Evolutionary conservation across 192 early-diverging fungal genomes (phyloP).

Genomic region (Gonapodya sp.): DNA sequence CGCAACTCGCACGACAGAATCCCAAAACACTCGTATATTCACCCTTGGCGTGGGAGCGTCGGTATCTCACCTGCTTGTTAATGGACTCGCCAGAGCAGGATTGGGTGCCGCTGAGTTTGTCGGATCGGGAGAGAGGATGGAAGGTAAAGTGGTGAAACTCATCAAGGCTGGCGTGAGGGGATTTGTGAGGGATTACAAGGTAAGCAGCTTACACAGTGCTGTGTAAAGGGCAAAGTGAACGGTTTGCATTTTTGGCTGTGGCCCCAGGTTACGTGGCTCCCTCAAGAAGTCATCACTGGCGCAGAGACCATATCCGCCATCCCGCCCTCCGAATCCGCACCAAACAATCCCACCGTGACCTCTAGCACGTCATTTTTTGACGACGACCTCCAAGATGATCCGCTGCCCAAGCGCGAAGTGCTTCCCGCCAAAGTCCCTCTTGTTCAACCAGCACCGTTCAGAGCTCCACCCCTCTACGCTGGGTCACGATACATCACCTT

Average conservation of each 20-base stretch:
- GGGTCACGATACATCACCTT: conserved; percentile 27
- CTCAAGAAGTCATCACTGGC: conserved; percentile 1
- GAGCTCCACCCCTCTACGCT: conserved; percentile 23
- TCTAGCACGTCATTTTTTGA: neutral
- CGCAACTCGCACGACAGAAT: neutral
- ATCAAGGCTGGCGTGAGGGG: conserved; percentile 34
- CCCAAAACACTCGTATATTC: conserved; percentile 28
- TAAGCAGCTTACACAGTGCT: conserved; percentile 25
- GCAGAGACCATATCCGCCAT: conserved; percentile 17
- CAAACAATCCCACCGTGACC: conserved; percentile 13
- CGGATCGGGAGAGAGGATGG: conserved; percentile 31
- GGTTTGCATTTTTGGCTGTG: conserved; percentile 7
- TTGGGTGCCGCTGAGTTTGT: conserved; percentile 38
- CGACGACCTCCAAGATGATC: neutral
- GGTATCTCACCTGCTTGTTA: conserved; percentile 39
- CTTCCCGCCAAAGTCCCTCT: conserved; percentile 12
- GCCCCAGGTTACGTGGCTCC: conserved; percentile 13
- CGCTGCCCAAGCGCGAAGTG: neutral
- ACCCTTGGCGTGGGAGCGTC: conserved; percentile 33
- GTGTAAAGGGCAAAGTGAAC: conserved; percentile 15
- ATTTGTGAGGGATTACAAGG: conserved; percentile 31
- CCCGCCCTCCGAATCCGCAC: conserved; percentile 18
- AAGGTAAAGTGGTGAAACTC: conserved; percentile 41
- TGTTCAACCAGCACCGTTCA: conserved; percentile 26
- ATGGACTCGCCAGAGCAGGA: conserved; percentile 35